Evolutionary conservation across 202 grass and related monocot species (phyloP).

Genomic region (Eragrostis tef): DNA sequence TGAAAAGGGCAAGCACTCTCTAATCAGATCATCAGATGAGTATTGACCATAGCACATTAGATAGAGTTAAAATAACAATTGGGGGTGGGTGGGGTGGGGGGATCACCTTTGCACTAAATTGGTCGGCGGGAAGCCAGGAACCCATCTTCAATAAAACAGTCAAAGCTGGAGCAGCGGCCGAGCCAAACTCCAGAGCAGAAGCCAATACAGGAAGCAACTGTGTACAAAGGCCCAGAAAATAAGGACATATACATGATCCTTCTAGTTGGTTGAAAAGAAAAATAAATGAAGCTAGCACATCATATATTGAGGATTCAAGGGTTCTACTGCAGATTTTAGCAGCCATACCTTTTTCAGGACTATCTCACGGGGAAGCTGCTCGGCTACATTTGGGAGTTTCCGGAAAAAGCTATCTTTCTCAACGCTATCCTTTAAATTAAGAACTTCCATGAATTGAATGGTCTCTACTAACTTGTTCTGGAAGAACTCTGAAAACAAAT

Average conservation of each 20-base stretch:
- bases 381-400: conserved; percentile 93
- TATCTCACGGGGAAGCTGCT: conserved; percentile 94
- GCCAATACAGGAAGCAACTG: conserved; percentile 92
- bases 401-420: conserved; percentile 97
- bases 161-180: conserved; percentile 94
- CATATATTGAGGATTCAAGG: background rate
- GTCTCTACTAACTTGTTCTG: conserved; percentile 97
- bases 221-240: conserved; percentile 43
- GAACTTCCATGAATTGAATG: conserved; percentile 96
- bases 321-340: conserved; percentile 37
- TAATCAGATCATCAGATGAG: conserved; percentile 4
- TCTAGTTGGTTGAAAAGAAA: conserved; percentile 12
- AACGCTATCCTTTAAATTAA: conserved; percentile 98
- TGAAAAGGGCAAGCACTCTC: conserved; percentile 45
- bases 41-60: background rate
- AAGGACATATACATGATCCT: conserved; percentile 7
- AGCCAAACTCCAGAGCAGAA: conserved; percentile 97
- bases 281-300: conserved; percentile 25
- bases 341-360: conserved; percentile 92
- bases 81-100: conserved; percentile 7
- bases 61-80: conserved; percentile 1
- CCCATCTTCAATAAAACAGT: conserved; percentile 98
- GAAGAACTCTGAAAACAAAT: conserved; percentile 78
- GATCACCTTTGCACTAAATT: conserved; percentile 84
- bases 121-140: conserved; percentile 86